phyloP scores from a whole-genome alignment of 805 yeast species.

The Barnettozyma vustinii region DNA sequence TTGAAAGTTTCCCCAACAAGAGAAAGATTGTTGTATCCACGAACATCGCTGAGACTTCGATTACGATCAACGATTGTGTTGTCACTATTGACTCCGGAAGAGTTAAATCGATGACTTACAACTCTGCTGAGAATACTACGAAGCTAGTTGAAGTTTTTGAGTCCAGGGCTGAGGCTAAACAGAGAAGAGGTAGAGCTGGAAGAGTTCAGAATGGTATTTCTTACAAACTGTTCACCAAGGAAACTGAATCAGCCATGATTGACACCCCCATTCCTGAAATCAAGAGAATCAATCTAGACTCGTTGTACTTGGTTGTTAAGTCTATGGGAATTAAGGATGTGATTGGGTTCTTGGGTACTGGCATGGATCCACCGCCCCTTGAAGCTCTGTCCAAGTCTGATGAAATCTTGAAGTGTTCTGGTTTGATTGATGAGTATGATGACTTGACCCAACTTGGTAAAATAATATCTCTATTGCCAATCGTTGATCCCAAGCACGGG shows the following conservation, averaged over 20 bases:
- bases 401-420: conserved; percentile 54
- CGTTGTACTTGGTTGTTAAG: conserved; percentile 75
- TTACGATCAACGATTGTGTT: conserved; percentile 92
- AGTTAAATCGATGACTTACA: conserved; percentile 72
- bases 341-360: conserved; percentile 58
- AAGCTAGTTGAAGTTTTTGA: conserved; percentile 78
- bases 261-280: conserved; percentile 86
- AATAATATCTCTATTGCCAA: conserved; percentile 76
- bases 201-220: conserved; percentile 83
- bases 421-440: conserved; percentile 52
- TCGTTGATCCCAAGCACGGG: conserved; percentile 77
- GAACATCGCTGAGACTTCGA: conserved; percentile 95
- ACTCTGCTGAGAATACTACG: conserved; percentile 61
- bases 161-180: conserved; percentile 83
- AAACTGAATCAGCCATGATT: conserved; percentile 55
- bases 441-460: conserved; percentile 71
- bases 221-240: conserved; percentile 69
- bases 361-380: conserved; percentile 74
- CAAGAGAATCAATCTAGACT: conserved; percentile 75
- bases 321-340: conserved; percentile 83
- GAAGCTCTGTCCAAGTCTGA: conserved; percentile 35
- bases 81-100: conserved; percentile 87
- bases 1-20: conserved; percentile 47
- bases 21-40: conserved; percentile 87
- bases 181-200: conserved; percentile 97